Base-by-base conservation (phyloP, 1,284 basidiomycete species). In the Cutaneotrichosporon mucoides region DNA sequence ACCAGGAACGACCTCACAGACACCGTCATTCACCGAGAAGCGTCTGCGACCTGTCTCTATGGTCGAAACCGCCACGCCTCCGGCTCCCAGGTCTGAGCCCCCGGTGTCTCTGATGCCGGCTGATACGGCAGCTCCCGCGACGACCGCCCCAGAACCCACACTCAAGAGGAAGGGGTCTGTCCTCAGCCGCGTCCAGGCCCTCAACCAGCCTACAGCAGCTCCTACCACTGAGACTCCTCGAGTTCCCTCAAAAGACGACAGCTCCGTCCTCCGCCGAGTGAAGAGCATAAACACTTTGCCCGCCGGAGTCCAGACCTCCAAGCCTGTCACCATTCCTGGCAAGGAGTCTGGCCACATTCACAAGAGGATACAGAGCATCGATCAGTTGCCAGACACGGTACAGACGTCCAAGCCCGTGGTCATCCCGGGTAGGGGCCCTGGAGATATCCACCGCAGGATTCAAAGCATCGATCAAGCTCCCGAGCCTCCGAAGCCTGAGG, bases 401-500 rank as follows among this genome's bases (percentile, higher is more conserved):
- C 49, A 51, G 49, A 51, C 49, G 16, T 51, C 49, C 16, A 51
- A 51, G 38, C 38, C 49, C 10, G 49, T 51, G 15, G 13, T 16
- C 3, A 42, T 51, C 12, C 49, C 49, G 6, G 49, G 49, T 9
- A n/a, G 24, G 6, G 49, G 41, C 38, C 24, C 49, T 4, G 49
- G 49, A 5, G 37, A 51, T 16, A 51, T 51, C 16, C 49, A 40
- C 38, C 15, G n/a, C 15, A 51, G 49, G 38, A 40, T 51, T 6
- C 49, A 51, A 16, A 51, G 24, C 15, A 52, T 42, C 40, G 38
- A 41, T 40, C 24, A 42, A 15, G 38, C 38, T 15, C 49, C 49
- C 37, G 48, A 40, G 38, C 11, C 38, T 10, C 40, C 24, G 13
- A 43, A 33, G 24, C 3, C 35, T 33, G 33, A 34, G 24, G 24